These are phyloP conservation scores for Globisporangium emineosum DNA, from an alignment of 352 stramenopile genomes.

Conservation along the genomic window DNA sequence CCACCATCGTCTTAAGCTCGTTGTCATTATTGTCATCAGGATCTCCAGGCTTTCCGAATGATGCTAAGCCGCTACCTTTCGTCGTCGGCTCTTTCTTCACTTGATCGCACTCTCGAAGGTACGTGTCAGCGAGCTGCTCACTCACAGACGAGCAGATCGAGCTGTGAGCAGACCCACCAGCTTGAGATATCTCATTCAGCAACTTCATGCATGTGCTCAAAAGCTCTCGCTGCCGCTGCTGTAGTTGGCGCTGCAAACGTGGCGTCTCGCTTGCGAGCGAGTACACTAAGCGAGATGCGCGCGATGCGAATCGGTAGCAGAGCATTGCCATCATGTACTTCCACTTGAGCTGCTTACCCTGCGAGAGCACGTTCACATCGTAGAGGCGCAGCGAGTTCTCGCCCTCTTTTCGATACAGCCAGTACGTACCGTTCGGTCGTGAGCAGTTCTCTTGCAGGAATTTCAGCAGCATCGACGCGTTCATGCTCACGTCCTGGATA, in stretches of 20 bases:
- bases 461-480: conserved; percentile 83
- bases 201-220: conserved; percentile 74
- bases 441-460: conserved; percentile 86
- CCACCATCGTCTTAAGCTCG: conserved; percentile 8
- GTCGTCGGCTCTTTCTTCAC: background rate
- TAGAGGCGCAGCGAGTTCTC: conserved; percentile 78
- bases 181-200: conserved; percentile 64
- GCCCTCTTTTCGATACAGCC: conserved; percentile 78
- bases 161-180: conserved; percentile 53
- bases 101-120: conserved; percentile 59
- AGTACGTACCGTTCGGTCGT: conserved; percentile 81
- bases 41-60: background rate
- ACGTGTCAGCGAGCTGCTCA: conserved; percentile 82
- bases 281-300: conserved; percentile 59
- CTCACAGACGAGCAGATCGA: conserved; percentile 80
- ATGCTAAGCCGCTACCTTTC: background rate
- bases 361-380: conserved; percentile 77
- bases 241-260: conserved; percentile 58
- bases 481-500: conserved; percentile 84
- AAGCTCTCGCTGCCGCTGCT: conserved; percentile 71
- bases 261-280: conserved; percentile 57
- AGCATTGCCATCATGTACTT: conserved; percentile 92
- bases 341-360: conserved; percentile 86
- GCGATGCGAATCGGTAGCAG: conserved; percentile 81
- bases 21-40: conserved; percentile 9